Base-by-base conservation (phyloP, 2,329 filamentous ascomycete genomes). In the Helotiales sp. region DNA sequence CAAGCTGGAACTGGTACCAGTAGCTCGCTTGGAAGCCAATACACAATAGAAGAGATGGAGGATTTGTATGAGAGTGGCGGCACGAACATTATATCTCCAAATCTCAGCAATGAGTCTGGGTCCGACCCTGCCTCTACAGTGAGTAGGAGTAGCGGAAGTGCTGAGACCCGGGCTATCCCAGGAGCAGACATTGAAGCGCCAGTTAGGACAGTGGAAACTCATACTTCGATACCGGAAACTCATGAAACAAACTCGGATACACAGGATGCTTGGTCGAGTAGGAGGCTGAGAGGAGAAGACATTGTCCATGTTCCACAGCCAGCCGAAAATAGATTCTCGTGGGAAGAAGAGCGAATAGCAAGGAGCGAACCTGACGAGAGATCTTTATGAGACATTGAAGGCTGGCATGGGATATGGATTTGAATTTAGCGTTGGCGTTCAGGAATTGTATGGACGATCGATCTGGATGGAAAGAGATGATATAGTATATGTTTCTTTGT, bases 11-110 rank as follows among this genome's bases (percentile, higher is more conserved):
- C n/a, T 5, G 69, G 55, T 13, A 59, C 58, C 17, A 51, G 63
- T 54, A 65, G 60, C 56, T 84, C 80, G 2, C 67, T 84, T 7
- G 81, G 81, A 19, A 84, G 82, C 67, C 82, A 84, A 57, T 85
- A 77, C 63, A 85, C 82, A 0, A 76, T 81, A 9, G 78, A 84
- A 24, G 79, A 54, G 7, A 78, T 80, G 58, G 46, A 46, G 1
- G 60, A 64, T 56, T 38, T 63, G 1, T 63, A 65, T 34, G 51
- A 49, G 6, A 55, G 58, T 25, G 50, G 49, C 7, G 44, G 47
- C 17, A 54, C 57, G 19, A 40, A 59, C 49, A 34, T 54, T 19
- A 49, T 59, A 2, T 59, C 57, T 2, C 53, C 53, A 15, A 53
- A 54, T 40, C 44, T 31, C 19, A 54, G 55, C 29, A 27, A 34